These are phyloP conservation scores for Mycena indigotica DNA, from an alignment of 768 basidiomycete genomes.

Conservation along the genomic window DNA sequence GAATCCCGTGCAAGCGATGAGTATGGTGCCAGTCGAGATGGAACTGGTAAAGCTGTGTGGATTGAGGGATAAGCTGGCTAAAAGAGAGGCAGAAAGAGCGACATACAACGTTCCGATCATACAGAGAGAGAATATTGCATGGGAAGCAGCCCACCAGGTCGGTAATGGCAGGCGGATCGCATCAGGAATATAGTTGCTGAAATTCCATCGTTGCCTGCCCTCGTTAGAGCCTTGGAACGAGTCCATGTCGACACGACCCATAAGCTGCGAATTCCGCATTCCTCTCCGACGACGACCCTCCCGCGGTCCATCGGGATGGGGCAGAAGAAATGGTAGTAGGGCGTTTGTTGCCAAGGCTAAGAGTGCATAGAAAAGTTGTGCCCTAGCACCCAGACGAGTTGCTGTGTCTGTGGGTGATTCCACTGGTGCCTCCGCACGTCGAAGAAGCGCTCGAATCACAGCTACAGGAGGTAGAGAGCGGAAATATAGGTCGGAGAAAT, in stretches of 20 bases:
- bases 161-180: slow-evolving; percentile 61
- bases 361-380: slow-evolving; percentile 76
- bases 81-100: slow-evolving; percentile 2
- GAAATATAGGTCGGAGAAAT: slow-evolving; percentile 86
- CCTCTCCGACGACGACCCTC: neutral
- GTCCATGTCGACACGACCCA: slow-evolving; percentile 8
- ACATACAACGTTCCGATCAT: slow-evolving; percentile 87
- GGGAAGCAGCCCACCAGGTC: slow-evolving; percentile 78
- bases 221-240: neutral
- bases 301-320: slow-evolving; percentile 29
- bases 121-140: slow-evolving; percentile 70
- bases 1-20: slow-evolving; percentile 81
- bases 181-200: slow-evolving; percentile 37
- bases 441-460: neutral
- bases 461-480: slow-evolving; percentile 26
- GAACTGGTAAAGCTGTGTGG: slow-evolving; percentile 65
- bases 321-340: slow-evolving; percentile 69
- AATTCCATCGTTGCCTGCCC: slow-evolving; percentile 22
- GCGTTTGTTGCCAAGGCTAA: slow-evolving; percentile 70
- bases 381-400: slow-evolving; percentile 81
- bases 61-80: neutral
- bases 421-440: slow-evolving; percentile 24
- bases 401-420: slow-evolving; percentile 55
- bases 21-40: slow-evolving; percentile 68
- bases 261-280: slow-evolving; percentile 9